These are phyloP conservation scores for Irpex sp. DNA, from an alignment of 1,284 basidiomycete genomes.

Conservation along the genomic window DNA sequence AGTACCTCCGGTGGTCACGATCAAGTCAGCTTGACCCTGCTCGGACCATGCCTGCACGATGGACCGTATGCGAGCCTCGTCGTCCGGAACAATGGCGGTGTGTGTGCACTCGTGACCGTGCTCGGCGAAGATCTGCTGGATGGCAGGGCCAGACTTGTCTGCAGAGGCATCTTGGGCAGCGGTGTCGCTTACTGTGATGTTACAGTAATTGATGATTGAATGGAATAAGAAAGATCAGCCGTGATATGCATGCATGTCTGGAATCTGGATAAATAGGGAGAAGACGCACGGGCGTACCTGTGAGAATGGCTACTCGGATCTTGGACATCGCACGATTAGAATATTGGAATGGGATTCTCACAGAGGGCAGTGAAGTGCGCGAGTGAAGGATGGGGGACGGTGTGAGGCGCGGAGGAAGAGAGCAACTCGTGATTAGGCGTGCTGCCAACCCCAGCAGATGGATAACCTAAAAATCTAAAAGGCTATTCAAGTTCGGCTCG, in stretches of 20 bases:
- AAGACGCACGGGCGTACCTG: constrained; percentile 19
- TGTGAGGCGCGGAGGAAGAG: neutral
- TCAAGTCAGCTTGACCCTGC: constrained; percentile 53
- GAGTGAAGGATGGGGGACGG: neutral
- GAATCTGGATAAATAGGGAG: neutral
- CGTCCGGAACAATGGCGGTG: constrained; percentile 56
- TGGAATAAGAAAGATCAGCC: neutral
- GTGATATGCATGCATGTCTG: no score
- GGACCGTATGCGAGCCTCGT: constrained; percentile 46
- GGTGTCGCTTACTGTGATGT: constrained; percentile 59
- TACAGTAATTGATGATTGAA: neutral
- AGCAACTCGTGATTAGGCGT: neutral
- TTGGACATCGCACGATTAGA: constrained; percentile 16
- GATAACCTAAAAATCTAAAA: neutral
- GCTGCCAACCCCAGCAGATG: neutral
- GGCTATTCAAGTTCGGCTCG: neutral
- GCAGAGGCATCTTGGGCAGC: constrained; percentile 47
- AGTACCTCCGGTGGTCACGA: constrained; percentile 84
- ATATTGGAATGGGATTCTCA: neutral
- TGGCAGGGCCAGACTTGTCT: constrained; percentile 65
- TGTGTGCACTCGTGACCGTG: constrained; percentile 37
- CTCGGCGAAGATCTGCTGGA: constrained; percentile 45
- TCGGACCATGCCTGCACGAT: constrained; percentile 45
- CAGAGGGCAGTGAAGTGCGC: neutral
- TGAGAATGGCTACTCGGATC: constrained; percentile 27